A percentile compares a stretch with the other conserved stretches of the same genome.
These are phyloP conservation scores for Zymoseptoria pseudotritici DNA, from an alignment of 2,329 filamentous ascomycete species.

Conservation along the genomic window DNA sequence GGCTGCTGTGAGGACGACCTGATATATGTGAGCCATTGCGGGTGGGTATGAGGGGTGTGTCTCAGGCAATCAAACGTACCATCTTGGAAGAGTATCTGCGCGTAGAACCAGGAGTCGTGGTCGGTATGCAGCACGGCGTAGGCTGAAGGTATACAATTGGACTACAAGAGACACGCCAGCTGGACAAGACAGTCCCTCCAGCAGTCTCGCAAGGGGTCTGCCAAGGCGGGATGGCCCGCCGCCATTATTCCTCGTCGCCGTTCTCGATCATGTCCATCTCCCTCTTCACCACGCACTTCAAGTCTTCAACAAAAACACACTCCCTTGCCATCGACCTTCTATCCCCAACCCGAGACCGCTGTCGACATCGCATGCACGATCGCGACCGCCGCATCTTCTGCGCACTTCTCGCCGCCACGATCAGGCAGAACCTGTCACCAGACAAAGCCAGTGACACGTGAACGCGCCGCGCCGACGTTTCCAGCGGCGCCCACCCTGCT, in stretches of 20 bases:
- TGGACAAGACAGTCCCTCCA: background rate
- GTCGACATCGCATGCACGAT: background rate
- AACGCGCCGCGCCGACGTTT: background rate
- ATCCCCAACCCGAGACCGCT: background rate
- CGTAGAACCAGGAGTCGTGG: background rate
- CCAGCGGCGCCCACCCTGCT: background rate
- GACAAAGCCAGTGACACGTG: background rate
- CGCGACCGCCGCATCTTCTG: background rate
- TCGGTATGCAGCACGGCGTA: background rate
- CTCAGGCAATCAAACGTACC: slow-evolving; percentile 17
- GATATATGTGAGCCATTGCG: slow-evolving; percentile 9
- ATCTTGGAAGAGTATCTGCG: slow-evolving; percentile 14
- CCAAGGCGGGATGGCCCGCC: background rate
- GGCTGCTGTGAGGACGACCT: slow-evolving; percentile 98
- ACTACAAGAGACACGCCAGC: background rate
- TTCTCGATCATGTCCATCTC: background rate
- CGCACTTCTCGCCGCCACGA: background rate
- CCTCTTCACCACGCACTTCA: background rate
- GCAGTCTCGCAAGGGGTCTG: background rate
- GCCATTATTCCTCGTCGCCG: background rate
- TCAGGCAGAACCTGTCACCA: background rate
- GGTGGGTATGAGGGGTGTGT: background rate
- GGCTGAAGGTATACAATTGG: background rate
- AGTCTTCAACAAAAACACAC: background rate
- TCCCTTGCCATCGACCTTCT: background rate